Percentiles rank a stretch among this genome's conserved stretches.
phyloP scores from a whole-genome alignment of 371 early-diverging fungal genomes.

The Apophysomyces variabilis region DNA sequence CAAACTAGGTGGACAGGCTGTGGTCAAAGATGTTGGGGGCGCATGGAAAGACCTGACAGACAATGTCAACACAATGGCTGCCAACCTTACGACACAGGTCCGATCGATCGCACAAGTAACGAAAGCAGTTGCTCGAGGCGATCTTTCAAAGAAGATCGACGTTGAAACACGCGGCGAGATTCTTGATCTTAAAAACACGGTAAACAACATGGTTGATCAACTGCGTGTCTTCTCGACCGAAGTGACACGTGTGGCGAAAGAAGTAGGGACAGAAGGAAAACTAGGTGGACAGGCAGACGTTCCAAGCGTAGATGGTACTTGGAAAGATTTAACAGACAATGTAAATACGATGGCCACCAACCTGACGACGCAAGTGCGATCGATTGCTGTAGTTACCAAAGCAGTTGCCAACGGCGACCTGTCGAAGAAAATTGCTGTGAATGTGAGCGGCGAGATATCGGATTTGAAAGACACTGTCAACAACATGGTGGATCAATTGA shows the following conservation, averaged over 20 bases:
- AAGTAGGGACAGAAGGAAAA: constrained; percentile 29
- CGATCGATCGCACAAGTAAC: constrained; percentile 43
- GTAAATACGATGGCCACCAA: constrained; percentile 36
- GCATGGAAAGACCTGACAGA: constrained; percentile 67
- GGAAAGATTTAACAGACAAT: constrained; percentile 46
- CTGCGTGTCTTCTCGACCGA: constrained; percentile 14
- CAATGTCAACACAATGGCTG: constrained; percentile 50
- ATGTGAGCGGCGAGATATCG: constrained; percentile 50
- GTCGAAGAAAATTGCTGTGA: constrained; percentile 20
- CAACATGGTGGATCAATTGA: constrained; percentile 52
- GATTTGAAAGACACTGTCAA: constrained; percentile 52
- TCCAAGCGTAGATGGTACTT: constrained; percentile 39
- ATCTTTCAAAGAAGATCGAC: constrained; percentile 38
- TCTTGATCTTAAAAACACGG: constrained; percentile 22
- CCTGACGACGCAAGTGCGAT: constrained; percentile 31
- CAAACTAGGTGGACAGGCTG: constrained; percentile 41
- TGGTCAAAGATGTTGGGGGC: constrained; percentile 55
- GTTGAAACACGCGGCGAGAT: constrained; percentile 48
- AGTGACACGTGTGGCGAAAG: constrained; percentile 17
- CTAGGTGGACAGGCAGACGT: constrained; percentile 42
- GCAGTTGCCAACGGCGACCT: constrained; percentile 31
- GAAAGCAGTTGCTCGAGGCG: constrained; percentile 47
- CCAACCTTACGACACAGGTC: constrained; percentile 20
- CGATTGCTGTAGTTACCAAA: constrained; percentile 37
- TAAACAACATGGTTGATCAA: constrained; percentile 18